Evolutionary conservation across 768 basidiomycete genomes (phyloP), one percentile per base, ranked within the genome.

Genomic region (Collybia nuda): DNA sequence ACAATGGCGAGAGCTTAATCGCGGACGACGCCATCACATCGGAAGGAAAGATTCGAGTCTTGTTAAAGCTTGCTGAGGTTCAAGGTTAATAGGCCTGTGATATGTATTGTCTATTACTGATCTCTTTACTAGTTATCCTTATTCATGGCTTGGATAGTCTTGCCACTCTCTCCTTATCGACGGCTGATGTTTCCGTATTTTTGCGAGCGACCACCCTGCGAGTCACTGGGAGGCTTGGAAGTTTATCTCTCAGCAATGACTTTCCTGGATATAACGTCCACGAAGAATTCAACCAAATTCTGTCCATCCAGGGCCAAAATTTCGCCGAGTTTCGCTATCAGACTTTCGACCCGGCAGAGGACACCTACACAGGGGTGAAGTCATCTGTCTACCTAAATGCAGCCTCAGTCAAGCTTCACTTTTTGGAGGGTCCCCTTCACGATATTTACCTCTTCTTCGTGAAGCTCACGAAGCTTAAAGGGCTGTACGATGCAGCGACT

Each of bases 271-370:
- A 74, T 35, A 74, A 75, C 15, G 75, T 82, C 35, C 71, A 78
- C 18, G 76, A 81, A 3, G 80, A 84, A 43, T 95, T 95, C 72
- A 88, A 89, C 62, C 81, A 91, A 56, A 78, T 98, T 3, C 71
- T 98, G 50, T 90, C 93, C 26, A 98, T 98, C 50, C 92, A 98
- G 60, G 97, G 95, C 42, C 82, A 90, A 60, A 87, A 98, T 61
- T 85, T 99, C 36, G 95, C 93, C 15, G 89, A 96, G 66, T 92
- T 99, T 73, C 81, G 78, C 48, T 99, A 98, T 68, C 88, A 95
- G 65, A 98, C 93, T 0, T 93, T 82, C 67, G 89, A 95, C 64
- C 81, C 90, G 2, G 66, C 72, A 24, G 87, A 81, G 47, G 80
- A 86, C 38, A 71, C 75, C 3, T 87, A 90, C 66, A 72, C 78